A percentile compares a stretch with the other conserved stretches of the same genome.
These are phyloP conservation scores for Ophiostoma novo-ulmi DNA, from an alignment of 2,329 filamentous ascomycete genomes.

Conservation along the genomic window DNA sequence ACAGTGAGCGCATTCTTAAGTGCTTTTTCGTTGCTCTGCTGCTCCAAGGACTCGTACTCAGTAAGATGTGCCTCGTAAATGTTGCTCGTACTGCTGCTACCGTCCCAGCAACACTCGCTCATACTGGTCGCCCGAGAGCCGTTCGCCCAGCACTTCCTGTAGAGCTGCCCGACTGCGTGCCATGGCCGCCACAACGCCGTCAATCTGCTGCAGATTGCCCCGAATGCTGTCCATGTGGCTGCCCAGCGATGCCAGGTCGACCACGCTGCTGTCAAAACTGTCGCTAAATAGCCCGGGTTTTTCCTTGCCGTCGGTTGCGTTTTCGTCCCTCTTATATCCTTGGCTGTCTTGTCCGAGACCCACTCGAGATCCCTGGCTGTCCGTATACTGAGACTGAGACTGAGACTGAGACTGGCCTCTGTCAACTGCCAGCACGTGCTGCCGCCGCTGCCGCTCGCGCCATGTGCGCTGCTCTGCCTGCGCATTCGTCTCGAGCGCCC, in stretches of 20 bases:
- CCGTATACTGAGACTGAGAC: neutral
- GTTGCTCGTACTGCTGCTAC: neutral
- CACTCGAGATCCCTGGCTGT: constrained; percentile 6
- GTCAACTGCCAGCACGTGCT: constrained; percentile 43
- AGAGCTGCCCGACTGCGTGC: constrained; percentile 45
- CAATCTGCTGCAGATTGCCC: constrained; percentile 50
- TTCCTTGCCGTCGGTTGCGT: neutral
- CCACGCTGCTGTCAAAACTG: constrained; percentile 10
- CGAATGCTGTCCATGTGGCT: constrained; percentile 54
- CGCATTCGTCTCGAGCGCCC: constrained; percentile 51
- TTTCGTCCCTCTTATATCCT: neutral
- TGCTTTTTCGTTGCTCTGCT: neutral
- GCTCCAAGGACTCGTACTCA: too few species aligned
- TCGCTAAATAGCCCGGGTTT: constrained; percentile 2
- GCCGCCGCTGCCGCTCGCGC: constrained; percentile 45
- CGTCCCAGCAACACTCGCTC: constrained; percentile 47
- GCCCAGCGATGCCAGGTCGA: constrained; percentile 33
- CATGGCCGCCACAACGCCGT: constrained; percentile 48
- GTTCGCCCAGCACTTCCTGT: constrained; percentile 44
- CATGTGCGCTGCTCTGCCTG: constrained; percentile 49
- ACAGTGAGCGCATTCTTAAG: neutral
- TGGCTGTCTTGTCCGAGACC: neutral
- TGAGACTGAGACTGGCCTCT: neutral
- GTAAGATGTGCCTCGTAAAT: too few species aligned
- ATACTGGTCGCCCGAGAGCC: constrained; percentile 43